Evolutionary conservation across 257 asterid genomes (phyloP).

Genomic region (Solanum chmielewskii): DNA sequence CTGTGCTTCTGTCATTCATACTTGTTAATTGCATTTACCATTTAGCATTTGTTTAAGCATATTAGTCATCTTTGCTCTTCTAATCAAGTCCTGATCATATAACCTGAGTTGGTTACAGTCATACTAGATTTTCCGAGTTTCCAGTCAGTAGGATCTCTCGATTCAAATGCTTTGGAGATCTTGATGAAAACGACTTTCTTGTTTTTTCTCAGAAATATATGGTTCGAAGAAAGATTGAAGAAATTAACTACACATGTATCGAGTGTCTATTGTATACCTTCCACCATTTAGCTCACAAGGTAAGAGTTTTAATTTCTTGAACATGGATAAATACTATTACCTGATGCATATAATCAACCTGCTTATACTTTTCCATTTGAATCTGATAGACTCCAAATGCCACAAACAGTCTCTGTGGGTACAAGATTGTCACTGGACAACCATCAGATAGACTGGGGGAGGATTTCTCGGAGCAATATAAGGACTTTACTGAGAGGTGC

Average conservation of each 20-base stretch:
- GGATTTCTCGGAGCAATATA: constrained; percentile 76
- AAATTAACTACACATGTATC: constrained; percentile 55
- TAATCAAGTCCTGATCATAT: not conserved
- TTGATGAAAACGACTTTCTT: not conserved
- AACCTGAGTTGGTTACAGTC: not conserved
- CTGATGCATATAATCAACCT: not conserved
- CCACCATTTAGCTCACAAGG: constrained; percentile 93
- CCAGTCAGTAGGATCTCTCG: not conserved
- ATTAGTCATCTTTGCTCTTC: not conserved
- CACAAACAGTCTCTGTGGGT: constrained; percentile 89
- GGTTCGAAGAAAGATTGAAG: constrained; percentile 87
- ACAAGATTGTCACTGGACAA: constrained; percentile 90
- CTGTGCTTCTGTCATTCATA: not conserved
- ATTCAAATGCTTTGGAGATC: not conserved
- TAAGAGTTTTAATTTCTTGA: constrained; percentile 9
- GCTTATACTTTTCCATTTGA: not conserved
- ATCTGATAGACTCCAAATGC: constrained; percentile 73
- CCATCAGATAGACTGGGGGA: constrained; percentile 99
- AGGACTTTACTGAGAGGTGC: constrained; percentile 82
- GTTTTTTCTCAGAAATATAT: constrained; percentile 54
- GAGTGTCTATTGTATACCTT: constrained; percentile 76
- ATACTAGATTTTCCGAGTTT: not conserved
- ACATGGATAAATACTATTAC: not conserved
- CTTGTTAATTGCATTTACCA: not conserved
- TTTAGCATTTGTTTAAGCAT: not conserved